These are phyloP conservation scores for Botryosphaeria agaves DNA, from an alignment of 2,329 filamentous ascomycete species.

Conservation along the genomic window DNA sequence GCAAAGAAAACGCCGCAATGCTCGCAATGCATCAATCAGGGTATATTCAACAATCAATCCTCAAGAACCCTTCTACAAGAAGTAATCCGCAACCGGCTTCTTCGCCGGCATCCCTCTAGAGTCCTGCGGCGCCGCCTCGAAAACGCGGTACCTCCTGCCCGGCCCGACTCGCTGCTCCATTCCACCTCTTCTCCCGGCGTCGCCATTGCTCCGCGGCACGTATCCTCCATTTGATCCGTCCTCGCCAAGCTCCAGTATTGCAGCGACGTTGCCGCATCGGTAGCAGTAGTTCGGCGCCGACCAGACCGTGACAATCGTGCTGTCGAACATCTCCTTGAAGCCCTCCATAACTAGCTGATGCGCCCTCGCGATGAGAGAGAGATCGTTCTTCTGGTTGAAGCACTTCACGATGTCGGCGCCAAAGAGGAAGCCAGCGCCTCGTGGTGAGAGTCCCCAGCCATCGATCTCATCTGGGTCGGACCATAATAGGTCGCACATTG, in stretches of 20 bases:
- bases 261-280: conserved; percentile 47
- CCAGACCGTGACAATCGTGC: conserved; percentile 93
- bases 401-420: conserved; percentile 88
- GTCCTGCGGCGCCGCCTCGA: conserved; percentile 92
- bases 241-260: conserved; percentile 82
- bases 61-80: no score
- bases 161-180: conserved; percentile 41
- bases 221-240: conserved; percentile 43
- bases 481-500: conserved; percentile 98
- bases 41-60: no score
- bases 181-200: conserved; percentile 30
- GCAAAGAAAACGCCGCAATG: no score
- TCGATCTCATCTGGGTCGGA: conserved; percentile 97
- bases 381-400: conserved; percentile 89
- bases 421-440: conserved; percentile 89
- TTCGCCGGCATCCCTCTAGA: conserved; percentile 96
- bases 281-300: conserved; percentile 23
- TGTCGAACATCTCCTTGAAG: conserved; percentile 98
- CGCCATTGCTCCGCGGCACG: conserved; percentile 45
- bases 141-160: conserved; percentile 80
- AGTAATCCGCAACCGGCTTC: conserved; percentile 96
- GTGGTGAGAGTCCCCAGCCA: conserved; percentile 86
- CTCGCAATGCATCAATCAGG: no score
- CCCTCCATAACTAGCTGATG: conserved; percentile 99
- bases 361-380: conserved; percentile 80